These are phyloP conservation scores for Clarireedia homoeocarpa DNA, from an alignment of 2,329 filamentous ascomycete genomes.

Conservation along the genomic window DNA sequence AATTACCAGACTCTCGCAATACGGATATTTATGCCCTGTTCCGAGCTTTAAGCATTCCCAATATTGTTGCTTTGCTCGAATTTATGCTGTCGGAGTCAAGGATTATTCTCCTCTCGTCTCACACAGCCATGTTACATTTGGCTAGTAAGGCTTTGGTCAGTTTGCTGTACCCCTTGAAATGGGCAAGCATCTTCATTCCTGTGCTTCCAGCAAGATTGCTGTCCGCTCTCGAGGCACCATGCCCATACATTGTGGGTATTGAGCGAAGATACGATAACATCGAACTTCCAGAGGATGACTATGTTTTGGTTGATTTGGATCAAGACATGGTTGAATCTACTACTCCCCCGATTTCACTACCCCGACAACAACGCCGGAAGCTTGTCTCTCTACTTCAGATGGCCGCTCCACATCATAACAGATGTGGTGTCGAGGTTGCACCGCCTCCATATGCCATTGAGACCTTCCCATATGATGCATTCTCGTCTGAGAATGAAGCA, in stretches of 20 bases:
- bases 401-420: conserved; percentile 81
- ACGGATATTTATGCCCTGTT: conserved; percentile 92
- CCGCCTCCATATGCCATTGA: conserved; percentile 91
- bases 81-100: conserved; percentile 88
- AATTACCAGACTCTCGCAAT: conserved; percentile 84
- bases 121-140: conserved; percentile 92
- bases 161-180: conserved; percentile 82
- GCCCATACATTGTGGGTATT: conserved; percentile 94
- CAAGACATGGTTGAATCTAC: conserved; percentile 85
- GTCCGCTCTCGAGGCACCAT: conserved; percentile 87
- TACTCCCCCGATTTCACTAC: conserved; percentile 66
- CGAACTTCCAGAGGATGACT: conserved; percentile 88
- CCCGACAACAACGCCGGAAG: conserved; percentile 84
- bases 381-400: conserved; percentile 80
- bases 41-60: conserved; percentile 79
- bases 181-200: conserved; percentile 91
- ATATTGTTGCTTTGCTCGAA: conserved; percentile 88
- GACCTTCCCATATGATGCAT: conserved; percentile 83
- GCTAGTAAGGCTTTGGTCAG: conserved; percentile 81
- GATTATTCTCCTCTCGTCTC: conserved; percentile 92
- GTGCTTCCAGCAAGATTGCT: conserved; percentile 80
- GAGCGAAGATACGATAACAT: conserved; percentile 84
- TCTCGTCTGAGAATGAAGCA: conserved; percentile 76
- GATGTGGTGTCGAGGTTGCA: conserved; percentile 78
- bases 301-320: conserved; percentile 89